phyloP scores from a whole-genome alignment of 2,329 filamentous ascomycete species.

The Dactylellina drechsleri region DNA sequence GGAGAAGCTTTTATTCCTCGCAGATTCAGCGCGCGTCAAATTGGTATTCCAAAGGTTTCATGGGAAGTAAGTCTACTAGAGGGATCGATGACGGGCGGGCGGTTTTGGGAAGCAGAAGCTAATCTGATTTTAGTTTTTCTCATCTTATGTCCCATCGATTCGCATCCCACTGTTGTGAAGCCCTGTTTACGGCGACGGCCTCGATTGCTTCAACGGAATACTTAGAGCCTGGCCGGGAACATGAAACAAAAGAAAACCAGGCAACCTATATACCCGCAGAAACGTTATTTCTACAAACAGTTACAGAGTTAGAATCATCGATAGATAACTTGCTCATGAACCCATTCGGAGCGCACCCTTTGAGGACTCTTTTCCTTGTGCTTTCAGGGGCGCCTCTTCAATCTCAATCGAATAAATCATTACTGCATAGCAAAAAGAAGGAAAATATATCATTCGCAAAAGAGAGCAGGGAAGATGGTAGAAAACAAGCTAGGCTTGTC shows the following conservation, averaged over 20 bases:
- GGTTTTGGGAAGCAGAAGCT: neutral
- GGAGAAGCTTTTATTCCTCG: slow-evolving; percentile 88
- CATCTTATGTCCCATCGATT: slow-evolving; percentile 94
- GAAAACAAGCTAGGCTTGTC: slow-evolving; percentile 66
- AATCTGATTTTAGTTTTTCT: slow-evolving; percentile 71
- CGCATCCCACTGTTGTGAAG: slow-evolving; percentile 96
- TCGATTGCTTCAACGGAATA: slow-evolving; percentile 79
- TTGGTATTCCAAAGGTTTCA: slow-evolving; percentile 84
- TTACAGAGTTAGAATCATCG: slow-evolving; percentile 82
- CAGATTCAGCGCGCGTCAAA: slow-evolving; percentile 82
- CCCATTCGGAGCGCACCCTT: slow-evolving; percentile 86
- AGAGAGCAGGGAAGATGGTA: slow-evolving; percentile 63
- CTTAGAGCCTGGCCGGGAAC: slow-evolving; percentile 60
- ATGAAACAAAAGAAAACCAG: neutral
- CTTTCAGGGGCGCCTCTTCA: slow-evolving; percentile 84
- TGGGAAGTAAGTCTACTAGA: slow-evolving; percentile 69
- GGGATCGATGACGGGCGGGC: neutral
- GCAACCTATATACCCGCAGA: slow-evolving; percentile 13
- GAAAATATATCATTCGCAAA: slow-evolving; percentile 73
- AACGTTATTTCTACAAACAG: slow-evolving; percentile 28
- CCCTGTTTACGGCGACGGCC: slow-evolving; percentile 84
- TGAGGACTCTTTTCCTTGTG: slow-evolving; percentile 85
- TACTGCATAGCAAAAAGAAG: slow-evolving; percentile 93
- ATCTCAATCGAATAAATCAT: slow-evolving; percentile 72
- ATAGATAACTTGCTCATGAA: slow-evolving; percentile 87